Conservation (phyloP, 768 basidiomycete species). For the Lentinula guzmanii region DNA sequence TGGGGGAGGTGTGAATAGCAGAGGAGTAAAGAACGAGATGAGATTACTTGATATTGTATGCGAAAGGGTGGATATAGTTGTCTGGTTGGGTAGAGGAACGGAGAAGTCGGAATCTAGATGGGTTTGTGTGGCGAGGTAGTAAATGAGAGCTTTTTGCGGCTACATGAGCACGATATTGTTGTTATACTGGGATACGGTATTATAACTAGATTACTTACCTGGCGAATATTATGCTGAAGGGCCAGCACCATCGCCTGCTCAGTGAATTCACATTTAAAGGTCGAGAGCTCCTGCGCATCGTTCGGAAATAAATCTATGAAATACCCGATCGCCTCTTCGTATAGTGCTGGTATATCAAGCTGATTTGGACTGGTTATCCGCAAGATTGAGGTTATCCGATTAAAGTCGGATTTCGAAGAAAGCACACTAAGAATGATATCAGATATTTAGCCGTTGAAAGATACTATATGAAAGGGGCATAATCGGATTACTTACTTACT, state of each 20-base stretch:
- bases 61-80: slow-evolving; percentile 29
- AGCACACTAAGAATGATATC: slow-evolving; percentile 36
- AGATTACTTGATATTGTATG: slow-evolving; percentile 44
- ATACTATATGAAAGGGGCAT: neutral
- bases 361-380: slow-evolving; percentile 50
- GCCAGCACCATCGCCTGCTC: slow-evolving; percentile 52
- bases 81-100: slow-evolving; percentile 21
- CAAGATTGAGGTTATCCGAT: slow-evolving; percentile 46
- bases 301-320: slow-evolving; percentile 44
- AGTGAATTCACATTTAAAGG: slow-evolving; percentile 32
- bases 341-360: slow-evolving; percentile 51
- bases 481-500: slow-evolving; percentile 34
- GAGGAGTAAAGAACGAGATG: slow-evolving; percentile 65
- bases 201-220: slow-evolving; percentile 32
- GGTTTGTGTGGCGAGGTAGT: slow-evolving; percentile 54
- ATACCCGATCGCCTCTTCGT: slow-evolving; percentile 34
- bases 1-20: slow-evolving; percentile 64
- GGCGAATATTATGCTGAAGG: slow-evolving; percentile 35
- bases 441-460: neutral
- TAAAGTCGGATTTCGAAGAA: slow-evolving; percentile 33
- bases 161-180: slow-evolving; percentile 15
- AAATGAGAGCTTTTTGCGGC: slow-evolving; percentile 60
- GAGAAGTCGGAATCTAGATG: slow-evolving; percentile 36
- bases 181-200: neutral
- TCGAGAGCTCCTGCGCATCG: slow-evolving; percentile 34